A percentile compares a stretch with the other conserved stretches of the same genome.
phyloP scores from a whole-genome alignment of 495 filamentous ascomycete genomes.

The Penicillium paxilli region DNA sequence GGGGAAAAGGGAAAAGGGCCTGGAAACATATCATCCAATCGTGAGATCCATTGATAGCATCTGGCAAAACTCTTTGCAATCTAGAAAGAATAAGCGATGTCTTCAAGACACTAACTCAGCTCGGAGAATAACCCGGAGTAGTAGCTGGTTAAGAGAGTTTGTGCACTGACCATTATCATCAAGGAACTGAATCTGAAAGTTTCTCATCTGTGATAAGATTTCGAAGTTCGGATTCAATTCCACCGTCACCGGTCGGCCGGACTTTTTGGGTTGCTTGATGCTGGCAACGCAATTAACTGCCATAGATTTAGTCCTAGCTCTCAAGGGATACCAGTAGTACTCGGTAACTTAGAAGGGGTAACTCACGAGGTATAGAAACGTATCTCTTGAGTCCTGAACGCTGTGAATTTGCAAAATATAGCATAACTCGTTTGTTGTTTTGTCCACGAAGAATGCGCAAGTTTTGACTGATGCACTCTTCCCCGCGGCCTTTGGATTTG shows the following conservation, averaged over 20 bases:
- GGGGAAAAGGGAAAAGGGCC: neutral
- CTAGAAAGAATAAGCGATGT: slow-evolving; percentile 14
- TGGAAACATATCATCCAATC: slow-evolving; percentile 27
- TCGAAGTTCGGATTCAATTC: slow-evolving; percentile 47
- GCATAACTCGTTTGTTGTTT: slow-evolving; percentile 38
- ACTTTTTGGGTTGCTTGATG: slow-evolving; percentile 41
- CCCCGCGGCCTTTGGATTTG: slow-evolving; percentile 48
- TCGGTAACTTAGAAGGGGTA: neutral
- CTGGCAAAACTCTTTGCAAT: slow-evolving; percentile 24
- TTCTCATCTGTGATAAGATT: slow-evolving; percentile 42
- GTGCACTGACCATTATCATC: slow-evolving; percentile 42
- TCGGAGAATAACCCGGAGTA: neutral
- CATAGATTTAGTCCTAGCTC: neutral
- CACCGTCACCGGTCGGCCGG: slow-evolving; percentile 38
- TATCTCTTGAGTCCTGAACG: slow-evolving; percentile 43
- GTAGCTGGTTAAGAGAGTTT: neutral
- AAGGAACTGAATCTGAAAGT: slow-evolving; percentile 41
- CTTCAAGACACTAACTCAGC: neutral
- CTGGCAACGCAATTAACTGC: slow-evolving; percentile 43
- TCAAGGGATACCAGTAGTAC: neutral
- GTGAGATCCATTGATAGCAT: slow-evolving; percentile 28
- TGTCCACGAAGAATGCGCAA: slow-evolving; percentile 40
- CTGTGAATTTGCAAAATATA: slow-evolving; percentile 50
- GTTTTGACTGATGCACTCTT: slow-evolving; percentile 53
- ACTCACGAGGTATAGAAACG: slow-evolving; percentile 45